Evolutionary conservation across 1,139 yeast genomes (phyloP), one percentile per base, ranked within the genome.

Genomic region (Suhomyces bribrorum): DNA sequence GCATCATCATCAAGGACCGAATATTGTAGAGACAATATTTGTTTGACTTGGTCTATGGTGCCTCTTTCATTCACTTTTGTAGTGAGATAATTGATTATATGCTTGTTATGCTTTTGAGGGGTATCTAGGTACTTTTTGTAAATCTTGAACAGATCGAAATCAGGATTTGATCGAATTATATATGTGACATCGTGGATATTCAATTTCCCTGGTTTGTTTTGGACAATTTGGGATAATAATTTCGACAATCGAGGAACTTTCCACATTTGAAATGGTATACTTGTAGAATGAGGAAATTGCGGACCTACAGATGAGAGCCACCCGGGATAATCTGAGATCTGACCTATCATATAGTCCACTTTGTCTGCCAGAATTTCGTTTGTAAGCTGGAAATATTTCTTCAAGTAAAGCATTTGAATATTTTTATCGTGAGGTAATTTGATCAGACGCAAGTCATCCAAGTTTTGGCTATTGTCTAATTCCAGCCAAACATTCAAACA

Each of bases 21-120:
- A 22, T 18, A 38, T 17, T 42, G 31, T 8, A 33, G 29, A 4
- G 34, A 29, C 7, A 41, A 30, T 5, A 50, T 31, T 16, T 31
- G n/a, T 16, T 33, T 22, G 4, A 42, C 26, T 17, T 46, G 42
- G 0, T 20, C 36, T 9, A 36, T 23, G 18, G 37, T 13, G 3
- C 29, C 41, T 1, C 15, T 11, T 6, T 20, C 16, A 13, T 39
- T 26, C 7, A 48, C 32, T 8, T 34, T 35, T 9, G 26, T 26
- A 38, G 39, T 29, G 11, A 50, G 36, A n/a, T 37, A 41, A 31
- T 47, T 49, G 26, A 50, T 38, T 14, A 50, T 39, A 17, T 44
- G 40, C 27, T 41, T 40, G 31, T 49, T 49, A 13, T 41, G 48
- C 15, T 31, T 29, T n/a, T 28, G 31, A 20, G 28, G 34, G 14